Evolutionary conservation across 2,329 filamentous ascomycete species (phyloP).

Genomic region (Trichoderma oligosporum): DNA sequence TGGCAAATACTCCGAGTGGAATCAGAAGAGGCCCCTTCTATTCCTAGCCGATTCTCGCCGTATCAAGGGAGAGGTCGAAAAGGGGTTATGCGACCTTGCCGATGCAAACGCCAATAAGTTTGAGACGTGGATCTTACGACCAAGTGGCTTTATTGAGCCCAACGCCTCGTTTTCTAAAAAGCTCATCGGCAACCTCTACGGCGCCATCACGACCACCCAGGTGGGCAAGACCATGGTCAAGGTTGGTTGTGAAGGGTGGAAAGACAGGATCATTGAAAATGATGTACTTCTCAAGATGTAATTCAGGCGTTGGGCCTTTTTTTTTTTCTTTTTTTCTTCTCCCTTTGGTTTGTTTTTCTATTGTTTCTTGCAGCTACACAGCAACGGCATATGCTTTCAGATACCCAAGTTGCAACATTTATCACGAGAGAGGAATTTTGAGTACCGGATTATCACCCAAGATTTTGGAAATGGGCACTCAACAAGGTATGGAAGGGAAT

Average conservation of each 20-base stretch:
- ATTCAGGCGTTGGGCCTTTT: not conserved
- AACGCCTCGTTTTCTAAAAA: conserved; percentile 27
- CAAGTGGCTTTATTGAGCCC: conserved; percentile 31
- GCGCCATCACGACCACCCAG: conserved; percentile 34
- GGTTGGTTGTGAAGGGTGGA: conserved; percentile 36
- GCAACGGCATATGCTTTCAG: conserved; percentile 14
- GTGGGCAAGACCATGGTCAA: conserved; percentile 37
- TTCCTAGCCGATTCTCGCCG: conserved; percentile 38
- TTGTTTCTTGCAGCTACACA: not conserved
- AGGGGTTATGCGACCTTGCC: conserved; percentile 37
- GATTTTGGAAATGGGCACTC: not conserved
- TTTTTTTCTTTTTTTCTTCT: not conserved
- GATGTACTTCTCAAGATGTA: conserved; percentile 32
- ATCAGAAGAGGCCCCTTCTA: conserved; percentile 33
- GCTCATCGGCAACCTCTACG: conserved; percentile 29
- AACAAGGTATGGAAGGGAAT: not conserved
- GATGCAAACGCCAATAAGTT: conserved; percentile 33
- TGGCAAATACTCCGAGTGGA: conserved; percentile 34
- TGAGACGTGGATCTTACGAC: conserved; percentile 37
- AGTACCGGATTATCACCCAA: not conserved
- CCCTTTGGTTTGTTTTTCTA: not conserved
- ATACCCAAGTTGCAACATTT: conserved; percentile 15
- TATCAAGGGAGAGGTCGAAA: conserved; percentile 40
- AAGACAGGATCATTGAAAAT: conserved; percentile 35
- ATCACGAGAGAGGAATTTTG: not conserved